Base-by-base conservation (phyloP, 164 flowering plant species). In the Magnolia sinica region DNA sequence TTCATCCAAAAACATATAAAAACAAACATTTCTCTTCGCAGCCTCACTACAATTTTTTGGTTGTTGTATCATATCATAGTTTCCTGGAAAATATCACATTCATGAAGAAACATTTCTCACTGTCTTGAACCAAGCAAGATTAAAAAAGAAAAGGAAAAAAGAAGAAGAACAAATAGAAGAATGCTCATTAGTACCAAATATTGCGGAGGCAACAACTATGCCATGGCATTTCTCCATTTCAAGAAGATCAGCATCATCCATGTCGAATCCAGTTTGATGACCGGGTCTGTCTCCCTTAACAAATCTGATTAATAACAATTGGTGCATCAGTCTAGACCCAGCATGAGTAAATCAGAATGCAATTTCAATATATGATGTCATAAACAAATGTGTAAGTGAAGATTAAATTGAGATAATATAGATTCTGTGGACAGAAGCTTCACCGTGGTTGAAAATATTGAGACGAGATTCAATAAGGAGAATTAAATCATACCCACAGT, bases 1-100 rank as follows among this genome's bases (percentile, higher is more conserved):
- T 80, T 92, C 97, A 86, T 96, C 99, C 75, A 96, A 80, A 84
- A 96, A 96, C 98, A 96, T 92, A 78, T 76, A 92, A 74, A 96
- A 96, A 63, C 90, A 90, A 68, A 91, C 82, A 77, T 82, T 83
- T 78, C 79, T 79, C 82, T 78, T 87, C 69, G 99, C 84, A 65
- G 74, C 76, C 73, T 88, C 88, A 86, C 97, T 89, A 72, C 92
- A 86, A 74, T 91, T 89, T 74, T 68, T 83, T 16, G 98, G 99
- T 79, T 96, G 95, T 69, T 91, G 95, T 73, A 96, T 85, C 59
- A 89, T 70, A 79, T 96, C 99, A 86, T 89, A 96, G 80, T 90
- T 92, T 79, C 97, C 98, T 93, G 87, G 18, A 50, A 2, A 75
- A 55, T 3, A 77, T 71, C 23, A 59, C 18, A 74, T 29, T 6